phyloP scores from a whole-genome alignment of 129 eudicot species.

The Chrysanthemum lavandulifolium region DNA sequence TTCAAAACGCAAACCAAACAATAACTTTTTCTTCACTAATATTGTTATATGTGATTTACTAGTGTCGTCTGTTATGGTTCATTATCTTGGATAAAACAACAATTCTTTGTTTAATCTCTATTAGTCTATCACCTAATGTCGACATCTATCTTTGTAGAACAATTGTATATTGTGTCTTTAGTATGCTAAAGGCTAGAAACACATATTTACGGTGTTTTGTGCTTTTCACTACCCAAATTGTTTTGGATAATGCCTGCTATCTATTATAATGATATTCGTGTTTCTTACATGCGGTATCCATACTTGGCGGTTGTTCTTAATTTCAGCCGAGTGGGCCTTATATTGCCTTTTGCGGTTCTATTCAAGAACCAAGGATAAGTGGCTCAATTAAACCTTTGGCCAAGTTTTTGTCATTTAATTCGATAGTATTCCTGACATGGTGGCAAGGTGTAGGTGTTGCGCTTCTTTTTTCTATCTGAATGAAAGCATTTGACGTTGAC shows the following conservation, averaged over 20 bases:
- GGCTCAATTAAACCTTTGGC: conserved; percentile 88
- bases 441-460: conserved; percentile 98
- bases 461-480: conserved; percentile 78
- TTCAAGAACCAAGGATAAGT: conserved; percentile 75
- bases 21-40: conserved; percentile 4
- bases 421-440: conserved; percentile 93
- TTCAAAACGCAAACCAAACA: no score
- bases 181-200: no score
- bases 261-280: conserved; percentile 2
- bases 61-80: conserved; percentile 9
- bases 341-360: conserved; percentile 98
- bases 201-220: neutral
- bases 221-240: neutral
- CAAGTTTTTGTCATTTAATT: conserved; percentile 88
- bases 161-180: neutral
- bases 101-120: no score
- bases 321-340: conserved; percentile 97
- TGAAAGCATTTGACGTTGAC: no score
- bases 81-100: neutral
- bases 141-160: no score
- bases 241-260: neutral
- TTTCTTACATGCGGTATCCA: conserved; percentile 66
- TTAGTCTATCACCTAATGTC: no score
- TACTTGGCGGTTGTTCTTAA: conserved; percentile 87
- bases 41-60: neutral